Conservation (phyloP, 2,329 filamentous ascomycete genomes). For the Penicillium glabrum region DNA sequence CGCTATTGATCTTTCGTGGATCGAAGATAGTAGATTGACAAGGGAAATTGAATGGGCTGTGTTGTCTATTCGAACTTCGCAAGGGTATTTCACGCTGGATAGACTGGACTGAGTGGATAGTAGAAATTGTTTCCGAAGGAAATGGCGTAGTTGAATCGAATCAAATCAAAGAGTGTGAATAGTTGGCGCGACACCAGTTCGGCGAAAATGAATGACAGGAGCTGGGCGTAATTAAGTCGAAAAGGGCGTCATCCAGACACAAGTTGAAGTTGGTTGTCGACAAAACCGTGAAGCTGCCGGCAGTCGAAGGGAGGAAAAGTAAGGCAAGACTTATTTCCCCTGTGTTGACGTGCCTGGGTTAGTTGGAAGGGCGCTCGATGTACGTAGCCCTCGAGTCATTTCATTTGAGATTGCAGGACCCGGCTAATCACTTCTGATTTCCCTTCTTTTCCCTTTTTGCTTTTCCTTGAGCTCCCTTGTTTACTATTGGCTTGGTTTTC, state of each 20-base stretch:
- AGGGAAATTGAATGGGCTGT: background rate
- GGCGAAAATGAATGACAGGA: conserved; percentile 18
- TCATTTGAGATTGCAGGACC: background rate
- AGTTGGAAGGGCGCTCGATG: background rate
- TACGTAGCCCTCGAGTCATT: background rate
- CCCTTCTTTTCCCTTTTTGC: background rate
- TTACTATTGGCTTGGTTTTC: background rate
- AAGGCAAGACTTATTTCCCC: background rate
- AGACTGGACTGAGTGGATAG: background rate
- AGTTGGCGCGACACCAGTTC: background rate
- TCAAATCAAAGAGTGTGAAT: background rate
- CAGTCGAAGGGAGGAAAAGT: background rate
- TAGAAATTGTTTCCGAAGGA: background rate
- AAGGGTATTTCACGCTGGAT: too few species aligned
- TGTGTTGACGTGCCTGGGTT: background rate
- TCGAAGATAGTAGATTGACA: background rate
- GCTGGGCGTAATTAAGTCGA: conserved; percentile 10
- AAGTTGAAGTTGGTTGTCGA: conserved; percentile 5
- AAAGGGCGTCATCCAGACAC: background rate
- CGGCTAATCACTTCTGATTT: background rate
- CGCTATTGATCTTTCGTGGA: background rate
- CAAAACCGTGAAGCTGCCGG: background rate
- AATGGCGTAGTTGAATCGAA: background rate
- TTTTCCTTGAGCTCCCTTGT: conserved; percentile 1
- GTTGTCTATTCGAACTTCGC: background rate